Base-by-base conservation (phyloP, 306 rosid species). In the Astragalus glycyphyllos region DNA sequence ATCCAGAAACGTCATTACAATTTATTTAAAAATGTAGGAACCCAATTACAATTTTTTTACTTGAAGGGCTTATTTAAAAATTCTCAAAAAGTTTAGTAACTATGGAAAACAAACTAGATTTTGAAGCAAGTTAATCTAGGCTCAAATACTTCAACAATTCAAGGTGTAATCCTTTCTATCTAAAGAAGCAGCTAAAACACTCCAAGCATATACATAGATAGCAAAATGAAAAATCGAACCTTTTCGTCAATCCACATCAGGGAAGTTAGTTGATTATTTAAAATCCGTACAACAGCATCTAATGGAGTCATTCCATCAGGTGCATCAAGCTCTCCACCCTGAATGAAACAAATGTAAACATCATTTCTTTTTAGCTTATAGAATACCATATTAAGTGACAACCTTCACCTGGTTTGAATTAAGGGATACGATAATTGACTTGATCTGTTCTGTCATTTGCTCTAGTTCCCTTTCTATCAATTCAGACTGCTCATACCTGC, bases 231-330 rank as follows among this genome's bases (percentile, higher is more conserved):
- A 73, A 77, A 23, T 42, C 91, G 80, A 76, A 93, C 98, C 98
- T 90, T 93, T 80, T 93, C 98, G 77, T 93, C 98, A 60, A 90
- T 90, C 98, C 98, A 93, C 96, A 93, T 80, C 46, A 93, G 82
- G 58, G 97, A 90, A 71, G 96, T 90, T 15, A 93, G 87, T 77
- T 93, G 98, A 81, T 93, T 93, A 86, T 93, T 93, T 53, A 93
- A 83, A 58, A 93, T 90, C 71, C 87, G 84, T 62, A 93, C 96
- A 2, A 93, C 98, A 53, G 86, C 94, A 81, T 93, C 98, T 71
- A 93, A 56, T 15, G 98, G 98, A 68, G 83, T 76, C 84, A 84
- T 83, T 60, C 92, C 93, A 75, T 93, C 96, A 8, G 70, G 75
- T 34, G 83, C 75, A 34, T 87, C 94, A 68, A 88, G 79, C 61